These are phyloP conservation scores for Suillus weaverae DNA, from an alignment of 768 basidiomycete species.

Conservation along the genomic window DNA sequence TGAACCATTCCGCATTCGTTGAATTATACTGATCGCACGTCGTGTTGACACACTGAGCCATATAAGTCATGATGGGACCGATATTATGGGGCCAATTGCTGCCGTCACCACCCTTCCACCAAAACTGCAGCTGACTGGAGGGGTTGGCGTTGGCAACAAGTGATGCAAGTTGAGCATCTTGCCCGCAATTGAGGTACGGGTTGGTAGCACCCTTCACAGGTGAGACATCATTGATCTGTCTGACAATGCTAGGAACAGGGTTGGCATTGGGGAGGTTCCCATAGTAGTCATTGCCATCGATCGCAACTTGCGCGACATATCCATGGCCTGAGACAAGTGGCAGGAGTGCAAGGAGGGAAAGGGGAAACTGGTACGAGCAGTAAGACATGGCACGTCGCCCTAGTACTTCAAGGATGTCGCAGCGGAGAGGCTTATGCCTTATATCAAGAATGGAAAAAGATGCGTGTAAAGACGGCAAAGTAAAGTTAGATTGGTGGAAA, in stretches of 20 bases:
- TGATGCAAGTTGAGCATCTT: slow-evolving; percentile 47
- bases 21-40: slow-evolving; percentile 62
- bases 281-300: slow-evolving; percentile 44
- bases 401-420: not conserved
- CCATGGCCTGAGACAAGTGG: slow-evolving; percentile 39
- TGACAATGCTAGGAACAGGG: slow-evolving; percentile 42
- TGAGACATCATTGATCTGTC: slow-evolving; percentile 41
- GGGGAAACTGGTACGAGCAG: not conserved
- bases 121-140: slow-evolving; percentile 53
- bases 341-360: slow-evolving; percentile 14
- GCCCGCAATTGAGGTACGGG: slow-evolving; percentile 59
- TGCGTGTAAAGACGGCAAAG: not conserved
- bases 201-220: slow-evolving; percentile 62
- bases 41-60: slow-evolving; percentile 59
- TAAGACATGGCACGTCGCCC: not conserved
- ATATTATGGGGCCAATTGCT: slow-evolving; percentile 54
- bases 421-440: not conserved
- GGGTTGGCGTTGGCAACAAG: slow-evolving; percentile 58
- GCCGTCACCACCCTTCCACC: slow-evolving; percentile 52
- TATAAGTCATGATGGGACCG: slow-evolving; percentile 74
- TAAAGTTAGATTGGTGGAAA: slow-evolving; percentile 6
- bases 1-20: slow-evolving; percentile 69
- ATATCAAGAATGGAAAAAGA: not conserved
- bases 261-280: slow-evolving; percentile 46
- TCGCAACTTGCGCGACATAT: slow-evolving; percentile 40